Evolutionary conservation across 2,329 filamentous ascomycete species (phyloP), one percentile per base, ranked within the genome.

Genomic region (Clonostachys rhizophaga): DNA sequence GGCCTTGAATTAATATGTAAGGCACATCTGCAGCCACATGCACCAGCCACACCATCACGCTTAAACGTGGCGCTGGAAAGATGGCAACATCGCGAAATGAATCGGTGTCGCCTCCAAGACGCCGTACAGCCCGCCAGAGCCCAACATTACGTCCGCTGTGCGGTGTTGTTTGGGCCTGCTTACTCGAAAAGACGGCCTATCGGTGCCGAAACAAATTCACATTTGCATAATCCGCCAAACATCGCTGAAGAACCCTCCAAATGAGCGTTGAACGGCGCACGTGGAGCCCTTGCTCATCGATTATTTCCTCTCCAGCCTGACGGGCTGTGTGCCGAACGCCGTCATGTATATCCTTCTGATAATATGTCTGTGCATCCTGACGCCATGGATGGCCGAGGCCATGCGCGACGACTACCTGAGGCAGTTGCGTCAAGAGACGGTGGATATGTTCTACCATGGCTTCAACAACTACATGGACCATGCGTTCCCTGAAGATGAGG

Each of bases 401-500:
- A 84, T 86, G 80, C 72, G 72, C 39, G 67, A 74, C n/a, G 71
- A 70, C 49, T 74, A 71, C 56, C 69, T 84, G 49, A 71, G 73
- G 43, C 69, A 76, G 55, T 64, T 86, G 57, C 75, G 82, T 46
- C 73, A 71, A 53, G 76, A 83, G 49, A 83, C 81, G 11, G 78
- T 83, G 49, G 78, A 89, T 56, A 90, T 97, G 78, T 97, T 97
- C 73, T 96, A 95, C 67, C 94, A 99, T 74, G 94, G 94, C 50
- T 97, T 85, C 71, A 84, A 91, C 69, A 95, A 92, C 66, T 99
- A 99, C 72, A 94, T 96, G 84, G 71, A 81, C 54, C 78, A 95
- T 66, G 94, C 91, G 49, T 99, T 96, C 61, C 94, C 94, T 12
- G 94, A 97, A 67, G 94, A 99, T 61, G 94, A 94, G 79, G 82